Conservation (phyloP, 2,329 filamentous ascomycete species). For the Bipolaris sorokiniana region DNA sequence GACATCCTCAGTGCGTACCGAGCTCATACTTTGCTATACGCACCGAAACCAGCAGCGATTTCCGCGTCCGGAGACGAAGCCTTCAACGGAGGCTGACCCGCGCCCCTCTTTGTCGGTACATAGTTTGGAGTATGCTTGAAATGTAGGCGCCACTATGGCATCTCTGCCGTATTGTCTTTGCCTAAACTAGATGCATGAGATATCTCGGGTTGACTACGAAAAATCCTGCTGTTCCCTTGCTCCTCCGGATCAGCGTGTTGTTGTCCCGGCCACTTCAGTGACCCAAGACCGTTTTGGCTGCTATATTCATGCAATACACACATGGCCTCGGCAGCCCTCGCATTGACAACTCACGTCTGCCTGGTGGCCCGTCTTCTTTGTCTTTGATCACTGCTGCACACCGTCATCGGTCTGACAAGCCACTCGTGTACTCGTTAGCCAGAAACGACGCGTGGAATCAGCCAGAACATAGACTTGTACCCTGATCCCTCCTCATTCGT, state of each 20-base stretch:
- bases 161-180: conserved; percentile 6
- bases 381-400: conserved; percentile 13
- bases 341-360: conserved; percentile 14
- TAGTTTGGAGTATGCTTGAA: conserved; percentile 11
- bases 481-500: conserved; percentile 35
- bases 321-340: conserved; percentile 2
- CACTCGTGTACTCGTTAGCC: conserved; percentile 24
- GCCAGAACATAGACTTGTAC: conserved; percentile 24
- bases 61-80: conserved; percentile 13
- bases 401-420: conserved; percentile 22
- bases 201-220: conserved; percentile 1
- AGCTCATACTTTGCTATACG: conserved; percentile 4
- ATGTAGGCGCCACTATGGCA: conserved; percentile 1
- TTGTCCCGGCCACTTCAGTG: conserved; percentile 14
- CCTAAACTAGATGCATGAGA: conserved; percentile 2
- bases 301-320: conserved; percentile 18
- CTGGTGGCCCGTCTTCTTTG: conserved; percentile 8
- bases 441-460: conserved; percentile 26
- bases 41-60: conserved; percentile 8
- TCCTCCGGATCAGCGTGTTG: conserved; percentile 8
- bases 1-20: conserved; percentile 3
- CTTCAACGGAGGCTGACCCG: conserved; percentile 12
- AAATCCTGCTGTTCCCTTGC: conserved; percentile 7
- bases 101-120: conserved; percentile 30
- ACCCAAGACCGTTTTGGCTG: conserved; percentile 16